Percentiles rank a stretch among this genome's conserved stretches.
These are phyloP conservation scores for Cryptococcus depauperatus DNA, from an alignment of 1,284 basidiomycete species.

Conservation along the genomic window DNA sequence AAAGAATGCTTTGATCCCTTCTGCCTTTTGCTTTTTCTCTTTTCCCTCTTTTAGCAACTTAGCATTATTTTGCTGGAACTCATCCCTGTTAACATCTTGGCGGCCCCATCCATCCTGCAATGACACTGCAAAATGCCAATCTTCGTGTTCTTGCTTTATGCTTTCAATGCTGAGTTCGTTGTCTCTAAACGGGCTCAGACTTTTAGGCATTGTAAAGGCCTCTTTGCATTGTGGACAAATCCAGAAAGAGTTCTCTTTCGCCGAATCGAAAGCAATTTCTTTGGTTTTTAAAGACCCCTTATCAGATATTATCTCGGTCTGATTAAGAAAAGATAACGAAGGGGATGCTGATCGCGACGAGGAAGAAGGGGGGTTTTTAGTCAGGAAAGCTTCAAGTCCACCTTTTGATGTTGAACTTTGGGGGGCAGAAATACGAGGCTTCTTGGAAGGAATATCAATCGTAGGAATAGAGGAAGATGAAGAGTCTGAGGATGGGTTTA, in stretches of 20 bases:
- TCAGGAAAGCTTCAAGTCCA: background rate
- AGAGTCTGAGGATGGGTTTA: slow-evolving; percentile 13
- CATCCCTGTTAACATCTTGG: background rate
- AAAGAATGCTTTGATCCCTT: slow-evolving; percentile 74
- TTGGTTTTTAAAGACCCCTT: no score
- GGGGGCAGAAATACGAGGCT: background rate
- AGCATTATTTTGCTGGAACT: background rate
- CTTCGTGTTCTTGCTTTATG: slow-evolving; percentile 65
- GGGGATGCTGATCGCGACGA: background rate
- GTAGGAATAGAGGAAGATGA: slow-evolving; percentile 3
- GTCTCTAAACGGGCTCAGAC: slow-evolving; percentile 15
- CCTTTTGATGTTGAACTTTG: background rate
- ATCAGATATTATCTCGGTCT: no score
- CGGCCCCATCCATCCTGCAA: slow-evolving; percentile 47
- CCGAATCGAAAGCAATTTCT: no score
- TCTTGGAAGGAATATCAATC: no score
- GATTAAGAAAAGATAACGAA: no score
- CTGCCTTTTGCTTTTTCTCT: slow-evolving; percentile 39
- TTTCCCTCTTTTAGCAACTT: slow-evolving; percentile 32
- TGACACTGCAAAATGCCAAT: slow-evolving; percentile 77
- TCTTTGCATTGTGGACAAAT: slow-evolving; percentile 25
- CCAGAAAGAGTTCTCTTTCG: slow-evolving; percentile 28
- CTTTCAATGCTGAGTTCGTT: slow-evolving; percentile 48
- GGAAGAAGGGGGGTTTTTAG: slow-evolving; percentile 6
- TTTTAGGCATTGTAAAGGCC: slow-evolving; percentile 10